Conservation (phyloP, 768 basidiomycete genomes). For the Pulveroboletus sp. region DNA sequence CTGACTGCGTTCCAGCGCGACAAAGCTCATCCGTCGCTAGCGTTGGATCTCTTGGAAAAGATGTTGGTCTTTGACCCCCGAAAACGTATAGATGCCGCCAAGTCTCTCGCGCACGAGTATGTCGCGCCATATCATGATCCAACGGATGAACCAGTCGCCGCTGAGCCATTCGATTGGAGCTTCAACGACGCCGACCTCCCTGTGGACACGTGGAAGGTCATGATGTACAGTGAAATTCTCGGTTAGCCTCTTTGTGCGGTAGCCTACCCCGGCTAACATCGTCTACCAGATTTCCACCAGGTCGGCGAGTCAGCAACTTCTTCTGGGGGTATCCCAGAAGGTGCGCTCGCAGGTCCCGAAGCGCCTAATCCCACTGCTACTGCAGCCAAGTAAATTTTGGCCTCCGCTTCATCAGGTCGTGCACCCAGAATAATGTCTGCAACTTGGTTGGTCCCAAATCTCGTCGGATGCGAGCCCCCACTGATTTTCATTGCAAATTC, state of each 20-base stretch:
- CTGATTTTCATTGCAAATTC: not conserved
- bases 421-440: constrained; percentile 6
- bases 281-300: constrained; percentile 71
- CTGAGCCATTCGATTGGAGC: constrained; percentile 96
- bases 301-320: constrained; percentile 50
- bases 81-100: constrained; percentile 91
- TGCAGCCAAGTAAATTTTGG: constrained; percentile 11
- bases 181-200: constrained; percentile 99
- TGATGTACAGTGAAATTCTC: constrained; percentile 99
- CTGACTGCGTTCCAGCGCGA: not conserved
- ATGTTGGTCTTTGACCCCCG: constrained; percentile 99
- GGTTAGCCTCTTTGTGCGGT: constrained; percentile 46
- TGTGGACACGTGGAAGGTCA: constrained; percentile 99
- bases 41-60: constrained; percentile 92
- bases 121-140: constrained; percentile 98
- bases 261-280: not conserved
- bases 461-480: not conserved
- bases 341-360: constrained; percentile 66
- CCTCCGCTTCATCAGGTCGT: not conserved
- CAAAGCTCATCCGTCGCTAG: constrained; percentile 36
- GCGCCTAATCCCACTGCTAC: constrained; percentile 15
- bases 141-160: constrained; percentile 92
- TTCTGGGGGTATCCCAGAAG: constrained; percentile 43
- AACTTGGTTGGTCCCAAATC: constrained; percentile 10
- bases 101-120: constrained; percentile 89